Conservation (phyloP, 257 asterid species). For the Solanum arcanum region DNA sequence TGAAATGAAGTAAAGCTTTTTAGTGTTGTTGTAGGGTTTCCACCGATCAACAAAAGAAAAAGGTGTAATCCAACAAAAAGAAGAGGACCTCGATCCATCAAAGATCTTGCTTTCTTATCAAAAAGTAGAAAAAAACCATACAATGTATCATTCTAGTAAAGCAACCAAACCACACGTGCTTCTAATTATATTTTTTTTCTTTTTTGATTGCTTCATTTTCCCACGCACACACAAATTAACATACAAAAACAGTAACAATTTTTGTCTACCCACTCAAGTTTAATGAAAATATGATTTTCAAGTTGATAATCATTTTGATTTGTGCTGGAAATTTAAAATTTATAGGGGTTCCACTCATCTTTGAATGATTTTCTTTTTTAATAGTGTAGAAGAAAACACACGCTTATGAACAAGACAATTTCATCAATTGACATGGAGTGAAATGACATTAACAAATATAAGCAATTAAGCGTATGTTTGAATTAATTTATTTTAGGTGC, state of each 20-base stretch:
- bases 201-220: not conserved
- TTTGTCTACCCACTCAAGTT: not conserved
- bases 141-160: not conserved
- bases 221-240: not conserved
- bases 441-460: not conserved
- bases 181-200: not conserved
- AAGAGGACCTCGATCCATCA: not conserved
- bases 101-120: not conserved
- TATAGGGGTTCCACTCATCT: not conserved
- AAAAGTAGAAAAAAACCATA: not conserved
- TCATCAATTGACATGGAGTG: not conserved
- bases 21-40: not conserved
- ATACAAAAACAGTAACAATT: not conserved
- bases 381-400: no score
- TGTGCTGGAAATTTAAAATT: no score
- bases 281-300: not conserved
- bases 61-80: not conserved
- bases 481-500: no score
- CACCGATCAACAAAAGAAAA: not conserved
- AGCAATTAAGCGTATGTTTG: accelerated
- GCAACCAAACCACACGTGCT: not conserved
- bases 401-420: not conserved
- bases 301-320: not conserved
- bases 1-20: not conserved
- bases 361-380: not conserved